Conservation (phyloP, 2,329 filamentous ascomycete genomes). For the Aspergillus amoenus region DNA sequence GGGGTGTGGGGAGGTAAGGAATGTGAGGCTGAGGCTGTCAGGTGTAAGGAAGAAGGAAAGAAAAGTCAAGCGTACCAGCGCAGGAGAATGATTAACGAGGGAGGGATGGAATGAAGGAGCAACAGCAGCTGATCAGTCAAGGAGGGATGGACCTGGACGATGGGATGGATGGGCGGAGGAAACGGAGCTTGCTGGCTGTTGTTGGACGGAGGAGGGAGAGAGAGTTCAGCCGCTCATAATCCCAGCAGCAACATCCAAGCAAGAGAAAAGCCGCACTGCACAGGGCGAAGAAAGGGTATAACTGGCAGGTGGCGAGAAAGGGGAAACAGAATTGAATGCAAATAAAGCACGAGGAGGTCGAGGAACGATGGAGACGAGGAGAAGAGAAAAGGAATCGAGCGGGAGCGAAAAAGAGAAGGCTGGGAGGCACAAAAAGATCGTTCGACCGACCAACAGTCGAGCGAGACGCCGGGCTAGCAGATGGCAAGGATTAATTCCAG, state of each 20-base stretch:
- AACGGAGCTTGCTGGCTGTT: slow-evolving; percentile 8
- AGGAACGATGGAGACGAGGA: slow-evolving; percentile 7
- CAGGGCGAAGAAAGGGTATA: background rate
- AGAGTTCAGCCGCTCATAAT: slow-evolving; percentile 25
- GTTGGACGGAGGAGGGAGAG: slow-evolving; percentile 3
- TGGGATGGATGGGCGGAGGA: slow-evolving; percentile 10
- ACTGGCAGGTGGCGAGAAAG: slow-evolving; percentile 4
- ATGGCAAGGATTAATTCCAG: slow-evolving; percentile 2
- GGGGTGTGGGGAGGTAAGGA: slow-evolving; percentile 12
- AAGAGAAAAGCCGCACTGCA: slow-evolving; percentile 5
- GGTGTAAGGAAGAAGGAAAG: slow-evolving; percentile 10
- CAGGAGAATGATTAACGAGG: slow-evolving; percentile 5
- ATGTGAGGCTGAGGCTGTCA: slow-evolving; percentile 13
- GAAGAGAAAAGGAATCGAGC: slow-evolving; percentile 8
- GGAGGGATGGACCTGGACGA: slow-evolving; percentile 13
- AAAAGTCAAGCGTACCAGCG: slow-evolving; percentile 23
- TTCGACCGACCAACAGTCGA: slow-evolving; percentile 6
- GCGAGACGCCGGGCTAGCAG: slow-evolving; percentile 9
- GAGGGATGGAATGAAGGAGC: slow-evolving; percentile 2
- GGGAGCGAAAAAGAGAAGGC: slow-evolving; percentile 22
- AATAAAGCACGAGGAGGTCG: background rate
- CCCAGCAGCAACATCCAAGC: slow-evolving; percentile 1
- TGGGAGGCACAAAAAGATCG: slow-evolving; percentile 18
- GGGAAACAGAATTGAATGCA: slow-evolving; percentile 1
- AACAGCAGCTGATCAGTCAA: slow-evolving; percentile 13